Evolutionary conservation across 768 basidiomycete species (phyloP), one percentile per base, ranked within the genome.

Genomic region (Lyophyllum semitale): DNA sequence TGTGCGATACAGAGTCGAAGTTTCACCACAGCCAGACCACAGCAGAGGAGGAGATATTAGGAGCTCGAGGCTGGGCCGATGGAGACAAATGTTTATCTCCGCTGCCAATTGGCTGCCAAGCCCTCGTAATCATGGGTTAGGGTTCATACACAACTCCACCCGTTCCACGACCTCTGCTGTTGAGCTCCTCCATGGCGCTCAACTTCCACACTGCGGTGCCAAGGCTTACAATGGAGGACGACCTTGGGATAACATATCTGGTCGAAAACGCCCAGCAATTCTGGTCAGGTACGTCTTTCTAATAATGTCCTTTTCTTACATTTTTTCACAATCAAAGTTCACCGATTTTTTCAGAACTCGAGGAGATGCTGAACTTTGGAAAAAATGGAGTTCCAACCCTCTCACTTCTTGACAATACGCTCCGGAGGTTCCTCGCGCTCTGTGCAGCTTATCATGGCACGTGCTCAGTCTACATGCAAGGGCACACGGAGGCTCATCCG

Each of bases 361-460:
- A 96, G 48, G 93, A 95, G 53, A 83, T 89, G 37, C 68, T 96
- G 27, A 76, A 77, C 43, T 70, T 95, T 8, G 85, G 88, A 1
- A 79, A 78, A 32, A 80, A 85, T 58, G 81, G 84, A 48, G 66
- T 77, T 2, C 80, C 82, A 22, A 90, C 88, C 0, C 77, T 98
- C 20, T 80, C 81, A 3, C 76, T 84, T 53, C 79, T 98, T 7
- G 96, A 98, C 69, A 82, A 86, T 26, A 83, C 91, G 0, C 68
- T 97, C 48, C 77, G 83, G 64, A 83, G 89, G 59, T 96, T 87
- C 69, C 72, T 94, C 53, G 78, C 84, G 2, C 77, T 97, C 42
- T 92, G 91, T 62, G 82, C 92, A 23, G 82, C 85, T 26, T 95
- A 95, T 72, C 95, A 97, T 68, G 91, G 95, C 88, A 66, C 63